Percentiles rank a stretch among this genome's conserved stretches.
phyloP scores from a whole-genome alignment of 2,329 filamentous ascomycete genomes.

The Colletotrichum chrysophilum region DNA sequence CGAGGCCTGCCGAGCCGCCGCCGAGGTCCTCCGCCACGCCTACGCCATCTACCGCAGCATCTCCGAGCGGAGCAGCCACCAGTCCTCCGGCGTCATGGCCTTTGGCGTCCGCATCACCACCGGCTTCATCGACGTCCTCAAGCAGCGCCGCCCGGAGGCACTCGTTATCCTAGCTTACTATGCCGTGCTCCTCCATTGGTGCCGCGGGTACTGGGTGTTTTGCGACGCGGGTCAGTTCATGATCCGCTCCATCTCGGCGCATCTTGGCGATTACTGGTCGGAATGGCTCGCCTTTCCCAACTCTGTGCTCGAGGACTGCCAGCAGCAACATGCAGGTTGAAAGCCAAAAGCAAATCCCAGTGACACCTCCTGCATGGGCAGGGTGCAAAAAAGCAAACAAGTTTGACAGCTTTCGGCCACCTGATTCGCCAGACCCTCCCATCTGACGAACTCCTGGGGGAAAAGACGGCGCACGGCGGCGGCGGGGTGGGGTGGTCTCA shows the following conservation, averaged over 20 bases:
- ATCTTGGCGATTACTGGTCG: slow-evolving; percentile 35
- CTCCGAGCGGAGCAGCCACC: slow-evolving; percentile 25
- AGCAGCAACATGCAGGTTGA: slow-evolving; percentile 22
- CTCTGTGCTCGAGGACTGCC: slow-evolving; percentile 22
- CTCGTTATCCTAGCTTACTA: slow-evolving; percentile 55
- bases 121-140: slow-evolving; percentile 39
- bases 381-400: not conserved
- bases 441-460: not conserved
- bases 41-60: slow-evolving; percentile 35
- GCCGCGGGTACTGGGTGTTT: slow-evolving; percentile 41
- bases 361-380: not conserved
- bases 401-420: not conserved
- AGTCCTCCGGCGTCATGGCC: slow-evolving; percentile 32
- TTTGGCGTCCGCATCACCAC: slow-evolving; percentile 36
- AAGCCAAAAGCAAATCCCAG: not conserved
- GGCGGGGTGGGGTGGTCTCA: not conserved
- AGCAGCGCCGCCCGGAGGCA: slow-evolving; percentile 42
- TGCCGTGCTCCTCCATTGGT: slow-evolving; percentile 51
- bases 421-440: not conserved
- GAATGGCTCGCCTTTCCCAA: slow-evolving; percentile 29
- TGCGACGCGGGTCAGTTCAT: slow-evolving; percentile 33
- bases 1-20: slow-evolving; percentile 33
- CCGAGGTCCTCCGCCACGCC: slow-evolving; percentile 34
- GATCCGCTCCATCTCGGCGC: slow-evolving; percentile 28
- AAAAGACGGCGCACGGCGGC: not conserved